Percentiles rank a stretch among this genome's conserved stretches.
Conservation (phyloP, 2,329 filamentous ascomycete species). For the Fusarium sp. region DNA sequence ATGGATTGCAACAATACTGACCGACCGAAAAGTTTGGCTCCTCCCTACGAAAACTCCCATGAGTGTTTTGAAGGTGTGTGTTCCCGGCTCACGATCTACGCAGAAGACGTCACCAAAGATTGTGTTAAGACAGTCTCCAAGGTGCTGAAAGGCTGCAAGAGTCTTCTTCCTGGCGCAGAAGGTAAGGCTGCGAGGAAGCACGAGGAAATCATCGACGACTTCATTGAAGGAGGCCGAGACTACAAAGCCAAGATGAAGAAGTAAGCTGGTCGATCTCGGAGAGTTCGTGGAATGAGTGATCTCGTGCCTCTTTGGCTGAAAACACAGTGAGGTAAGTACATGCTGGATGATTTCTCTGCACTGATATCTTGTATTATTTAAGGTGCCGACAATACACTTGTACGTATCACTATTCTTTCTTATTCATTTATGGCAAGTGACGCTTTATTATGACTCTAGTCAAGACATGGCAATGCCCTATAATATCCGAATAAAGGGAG, state of each 20-base stretch:
- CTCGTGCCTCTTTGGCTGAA: not conserved
- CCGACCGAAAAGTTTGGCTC: not conserved
- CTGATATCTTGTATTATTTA: not conserved
- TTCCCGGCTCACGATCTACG: not conserved
- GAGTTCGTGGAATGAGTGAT: not conserved
- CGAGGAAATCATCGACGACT: not conserved
- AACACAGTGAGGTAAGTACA: slow-evolving; percentile 6
- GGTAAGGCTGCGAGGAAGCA: not conserved
- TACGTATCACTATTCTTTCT: not conserved
- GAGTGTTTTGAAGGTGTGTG: not conserved
- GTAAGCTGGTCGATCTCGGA: not conserved
- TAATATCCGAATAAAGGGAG: not conserved
- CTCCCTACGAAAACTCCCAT: not conserved
- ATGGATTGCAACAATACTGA: not conserved
- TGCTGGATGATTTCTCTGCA: slow-evolving; percentile 2
- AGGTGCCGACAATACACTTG: not conserved
- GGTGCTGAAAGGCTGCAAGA: not conserved
- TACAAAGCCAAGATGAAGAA: not conserved
- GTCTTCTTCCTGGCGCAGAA: not conserved
- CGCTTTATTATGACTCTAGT: not conserved
- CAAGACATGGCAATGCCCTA: not conserved
- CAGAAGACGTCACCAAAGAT: not conserved
- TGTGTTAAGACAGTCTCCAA: not conserved
- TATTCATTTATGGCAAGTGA: not conserved
- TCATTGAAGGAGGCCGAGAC: not conserved